These are phyloP conservation scores for Phaeosphaeriaceae sp. DNA, from an alignment of 2,329 filamentous ascomycete species.

Conservation along the genomic window DNA sequence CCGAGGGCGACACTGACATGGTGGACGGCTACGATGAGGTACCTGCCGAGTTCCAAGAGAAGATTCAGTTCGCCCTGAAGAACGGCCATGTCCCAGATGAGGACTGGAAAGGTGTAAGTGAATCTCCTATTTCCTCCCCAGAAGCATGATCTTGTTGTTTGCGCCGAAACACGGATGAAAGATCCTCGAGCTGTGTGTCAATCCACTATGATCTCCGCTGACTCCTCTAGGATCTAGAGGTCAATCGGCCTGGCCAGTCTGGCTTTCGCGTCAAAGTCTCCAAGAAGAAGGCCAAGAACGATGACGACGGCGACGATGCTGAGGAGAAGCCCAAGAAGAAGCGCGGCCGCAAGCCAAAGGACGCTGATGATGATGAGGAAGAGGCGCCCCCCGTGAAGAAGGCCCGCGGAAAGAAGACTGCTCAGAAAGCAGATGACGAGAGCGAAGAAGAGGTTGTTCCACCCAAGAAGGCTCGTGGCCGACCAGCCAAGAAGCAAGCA, in stretches of 20 bases:
- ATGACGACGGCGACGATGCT: conserved; percentile 31
- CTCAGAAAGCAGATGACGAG: conserved; percentile 29
- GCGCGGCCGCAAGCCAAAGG: conserved; percentile 40
- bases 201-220: conserved; percentile 1
- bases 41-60: conserved; percentile 71
- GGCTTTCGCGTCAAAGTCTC: conserved; percentile 59
- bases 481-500: conserved; percentile 14
- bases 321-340: conserved; percentile 53
- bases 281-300: conserved; percentile 42
- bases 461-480: conserved; percentile 25
- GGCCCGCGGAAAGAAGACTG: conserved; percentile 10
- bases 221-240: conserved; percentile 69
- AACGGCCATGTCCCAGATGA: conserved; percentile 83
- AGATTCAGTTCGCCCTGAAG: conserved; percentile 73
- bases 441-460: conserved; percentile 31
- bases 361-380: conserved; percentile 41
- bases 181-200: not conserved
- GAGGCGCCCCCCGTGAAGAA: conserved; percentile 36
- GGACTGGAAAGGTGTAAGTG: conserved; percentile 86
- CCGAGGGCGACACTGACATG: conserved; percentile 66
- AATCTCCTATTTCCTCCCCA: not conserved
- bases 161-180: not conserved
- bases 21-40: conserved; percentile 86
- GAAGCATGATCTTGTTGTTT: not conserved
- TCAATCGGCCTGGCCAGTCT: conserved; percentile 71